phyloP scores from a whole-genome alignment of 1,284 basidiomycete species.

The Pseudozyma pruni region DNA sequence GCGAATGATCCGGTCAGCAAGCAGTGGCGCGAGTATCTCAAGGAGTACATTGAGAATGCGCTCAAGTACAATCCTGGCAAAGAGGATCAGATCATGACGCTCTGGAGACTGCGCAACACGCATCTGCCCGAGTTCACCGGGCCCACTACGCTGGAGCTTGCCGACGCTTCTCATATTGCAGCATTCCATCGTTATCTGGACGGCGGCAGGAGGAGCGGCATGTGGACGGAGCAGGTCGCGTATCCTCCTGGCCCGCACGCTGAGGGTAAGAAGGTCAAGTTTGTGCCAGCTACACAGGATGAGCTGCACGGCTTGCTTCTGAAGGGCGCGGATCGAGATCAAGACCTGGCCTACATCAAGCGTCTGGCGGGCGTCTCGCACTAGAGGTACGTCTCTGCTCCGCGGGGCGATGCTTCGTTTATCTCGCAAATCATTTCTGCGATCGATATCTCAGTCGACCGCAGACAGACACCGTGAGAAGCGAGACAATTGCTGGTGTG shows the following conservation, averaged over 20 bases:
- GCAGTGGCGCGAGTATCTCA: background rate
- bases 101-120: conserved; percentile 8
- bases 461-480: too few species aligned
- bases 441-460: too few species aligned
- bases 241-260: background rate
- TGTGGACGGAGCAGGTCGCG: background rate
- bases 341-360: conserved; percentile 19
- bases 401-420: too few species aligned
- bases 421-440: too few species aligned
- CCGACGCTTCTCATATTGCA: conserved; percentile 37
- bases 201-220: background rate
- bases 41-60: background rate
- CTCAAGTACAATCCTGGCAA: background rate
- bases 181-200: conserved; percentile 22
- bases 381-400: too few species aligned
- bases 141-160: conserved; percentile 25
- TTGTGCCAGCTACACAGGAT: background rate
- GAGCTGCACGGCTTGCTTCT: conserved; percentile 17
- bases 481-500: too few species aligned
- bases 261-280: background rate
- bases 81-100: background rate
- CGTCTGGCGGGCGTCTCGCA: conserved; percentile 3
- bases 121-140: conserved; percentile 25
- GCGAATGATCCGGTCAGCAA: background rate
- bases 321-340: conserved; percentile 3